A percentile compares a stretch with the other conserved stretches of the same genome.
Evolutionary conservation across 805 yeast species (phyloP).

Genomic region (Kodamaea kaohsiungensis): DNA sequence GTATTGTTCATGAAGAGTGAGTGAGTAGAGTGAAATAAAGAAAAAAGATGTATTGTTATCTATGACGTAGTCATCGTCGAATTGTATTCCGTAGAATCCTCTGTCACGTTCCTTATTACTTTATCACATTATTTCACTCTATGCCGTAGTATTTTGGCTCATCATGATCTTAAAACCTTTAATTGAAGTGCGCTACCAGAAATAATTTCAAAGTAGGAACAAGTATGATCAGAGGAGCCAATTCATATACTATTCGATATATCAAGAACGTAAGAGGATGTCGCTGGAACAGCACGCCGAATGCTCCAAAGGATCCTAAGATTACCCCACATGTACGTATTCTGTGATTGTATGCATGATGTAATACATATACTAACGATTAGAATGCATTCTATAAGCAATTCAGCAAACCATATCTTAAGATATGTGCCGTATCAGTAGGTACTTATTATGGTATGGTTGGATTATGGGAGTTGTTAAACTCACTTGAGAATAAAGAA

Average conservation of each 20-base stretch:
- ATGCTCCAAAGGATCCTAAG: slow-evolving; percentile 2
- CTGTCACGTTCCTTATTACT: too few relatives aligned
- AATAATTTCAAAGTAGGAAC: background rate
- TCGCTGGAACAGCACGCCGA: background rate
- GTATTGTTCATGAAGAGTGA: too few relatives aligned
- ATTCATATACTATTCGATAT: background rate
- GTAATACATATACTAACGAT: slow-evolving; percentile 5
- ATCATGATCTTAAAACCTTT: too few relatives aligned
- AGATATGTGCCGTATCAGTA: slow-evolving; percentile 45
- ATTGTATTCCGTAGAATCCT: too few relatives aligned
- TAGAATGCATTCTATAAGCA: slow-evolving; percentile 43
- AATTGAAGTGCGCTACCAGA: background rate
- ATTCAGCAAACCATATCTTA: slow-evolving; percentile 47
- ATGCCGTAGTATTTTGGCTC: too few relatives aligned
- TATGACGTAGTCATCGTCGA: too few relatives aligned
- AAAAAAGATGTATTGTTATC: too few relatives aligned
- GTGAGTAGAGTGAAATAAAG: too few relatives aligned
- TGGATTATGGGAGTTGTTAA: slow-evolving; percentile 45
- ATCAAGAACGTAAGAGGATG: background rate
- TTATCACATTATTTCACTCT: too few relatives aligned
- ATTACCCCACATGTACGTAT: slow-evolving; percentile 13
- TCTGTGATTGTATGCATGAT: background rate
- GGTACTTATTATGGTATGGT: slow-evolving; percentile 47
- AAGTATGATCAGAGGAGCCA: background rate
- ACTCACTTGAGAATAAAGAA: slow-evolving; percentile 27